phyloP scores from a whole-genome alignment of 73 alveolate genomes.

The Uronychia binucleata region DNA sequence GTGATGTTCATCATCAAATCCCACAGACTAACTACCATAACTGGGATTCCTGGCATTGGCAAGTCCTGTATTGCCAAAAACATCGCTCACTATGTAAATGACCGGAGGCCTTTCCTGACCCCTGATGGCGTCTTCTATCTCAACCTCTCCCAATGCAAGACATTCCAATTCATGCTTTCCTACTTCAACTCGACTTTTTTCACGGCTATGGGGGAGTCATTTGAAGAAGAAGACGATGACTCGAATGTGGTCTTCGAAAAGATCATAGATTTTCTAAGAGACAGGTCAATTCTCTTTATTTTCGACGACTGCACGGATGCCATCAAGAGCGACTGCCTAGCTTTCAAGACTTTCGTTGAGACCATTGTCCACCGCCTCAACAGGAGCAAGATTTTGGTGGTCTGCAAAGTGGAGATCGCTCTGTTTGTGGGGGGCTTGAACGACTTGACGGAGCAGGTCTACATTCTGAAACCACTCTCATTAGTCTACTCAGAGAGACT shows the following conservation, averaged over 20 bases:
- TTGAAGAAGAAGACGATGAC: constrained; percentile 7
- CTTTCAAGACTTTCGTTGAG: constrained; percentile 11
- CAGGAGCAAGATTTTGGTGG: constrained; percentile 6
- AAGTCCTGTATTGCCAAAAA: constrained; percentile 27
- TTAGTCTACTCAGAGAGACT: constrained; percentile 10
- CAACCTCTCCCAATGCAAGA: constrained; percentile 8
- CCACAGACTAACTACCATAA: constrained; percentile 4
- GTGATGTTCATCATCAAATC: neutral
- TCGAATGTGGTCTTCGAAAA: constrained; percentile 14
- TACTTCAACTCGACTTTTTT: constrained; percentile 6
- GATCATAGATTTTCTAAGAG: neutral
- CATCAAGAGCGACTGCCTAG: constrained; percentile 7
- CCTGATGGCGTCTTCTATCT: constrained; percentile 21
- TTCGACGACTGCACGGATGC: constrained; percentile 23
- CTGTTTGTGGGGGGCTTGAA: constrained; percentile 4
- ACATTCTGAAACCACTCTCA: constrained; percentile 5
- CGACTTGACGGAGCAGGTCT: constrained; percentile 5
- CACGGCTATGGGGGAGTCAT: neutral
- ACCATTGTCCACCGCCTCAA: neutral
- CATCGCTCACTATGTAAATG: constrained; percentile 12
- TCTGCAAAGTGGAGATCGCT: constrained; percentile 14
- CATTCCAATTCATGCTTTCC: constrained; percentile 10
- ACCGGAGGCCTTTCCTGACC: neutral
- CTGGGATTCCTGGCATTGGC: constrained; percentile 38
- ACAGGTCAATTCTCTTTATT: constrained; percentile 1